Evolutionary conservation across 176 grass and related monocot species (phyloP).

Genomic region (Phoenix dactylifera): DNA sequence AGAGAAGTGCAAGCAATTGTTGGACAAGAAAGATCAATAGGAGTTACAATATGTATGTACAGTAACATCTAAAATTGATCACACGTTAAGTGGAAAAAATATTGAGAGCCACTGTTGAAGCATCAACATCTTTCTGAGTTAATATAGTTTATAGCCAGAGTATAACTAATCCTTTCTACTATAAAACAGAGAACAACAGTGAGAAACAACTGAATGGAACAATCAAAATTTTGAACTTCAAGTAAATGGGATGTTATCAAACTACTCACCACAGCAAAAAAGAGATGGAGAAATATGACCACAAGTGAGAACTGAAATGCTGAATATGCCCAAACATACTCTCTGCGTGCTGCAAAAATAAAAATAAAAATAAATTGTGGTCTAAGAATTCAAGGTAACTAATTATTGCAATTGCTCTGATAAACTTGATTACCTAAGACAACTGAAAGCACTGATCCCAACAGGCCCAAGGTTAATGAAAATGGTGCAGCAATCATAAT

Average conservation of each 20-base stretch:
- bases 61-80: no score
- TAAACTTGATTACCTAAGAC: constrained; percentile 7
- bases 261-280: constrained; percentile 17
- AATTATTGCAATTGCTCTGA: neutral
- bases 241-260: neutral
- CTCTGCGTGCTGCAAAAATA: constrained; percentile 6
- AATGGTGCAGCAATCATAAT: constrained; percentile 26
- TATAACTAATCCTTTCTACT: no score
- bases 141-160: no score
- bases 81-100: no score
- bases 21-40: no score
- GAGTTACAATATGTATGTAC: no score
- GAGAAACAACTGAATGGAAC: no score
- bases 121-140: no score
- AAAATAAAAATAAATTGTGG: neutral
- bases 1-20: no score
- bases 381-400: neutral
- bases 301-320: constrained; percentile 17
- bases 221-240: no score
- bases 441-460: constrained; percentile 20
- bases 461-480: constrained; percentile 18
- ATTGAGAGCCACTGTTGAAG: no score
- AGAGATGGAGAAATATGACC: constrained; percentile 14
- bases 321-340: constrained; percentile 18
- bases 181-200: no score